Evolutionary conservation across 768 basidiomycete species (phyloP), one percentile per base, ranked within the genome.

Genomic region (Podaxis sp.): DNA sequence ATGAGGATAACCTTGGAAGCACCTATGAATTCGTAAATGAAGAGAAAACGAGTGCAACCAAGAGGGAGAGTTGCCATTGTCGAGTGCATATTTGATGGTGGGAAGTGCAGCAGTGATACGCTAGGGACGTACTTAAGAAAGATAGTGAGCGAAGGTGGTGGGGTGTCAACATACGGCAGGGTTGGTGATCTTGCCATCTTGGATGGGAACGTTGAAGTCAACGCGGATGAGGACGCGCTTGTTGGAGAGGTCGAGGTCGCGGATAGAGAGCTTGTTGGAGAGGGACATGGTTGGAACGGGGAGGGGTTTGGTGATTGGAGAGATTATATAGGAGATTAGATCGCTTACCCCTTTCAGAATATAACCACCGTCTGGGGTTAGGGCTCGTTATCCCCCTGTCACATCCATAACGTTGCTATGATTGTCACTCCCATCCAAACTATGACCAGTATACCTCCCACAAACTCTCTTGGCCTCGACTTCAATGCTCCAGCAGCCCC

Each of bases 61-160:
- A 27, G 10, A 46, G 44, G 66, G 4, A 5, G 48, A 87, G 67
- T 47, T 56, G 71, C 95, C 93, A 63, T 91, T 82, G 25, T 93
- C 87, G 63, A 98, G 80, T 14, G 96, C 94, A 77, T 95, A 94
- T 74, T 90, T 85, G 71, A 99, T 91, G 48, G 96, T 98, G 28
- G 96, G 96, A 61, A 98, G 79, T 35, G 96, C 96, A 28, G 95
- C 96, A 52, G 95, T 90, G 77, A 99, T 96, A 74, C 96, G 91
- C 96, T 98, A 71, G 58, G 62, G 44, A 63, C 47, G 18, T 25
- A 23, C 61, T 65, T 67, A 16, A 65, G 63, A 51, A 63, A 42
- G 38, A 61, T 46, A 54, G 61, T 44, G 55, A 47, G 61, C 57
- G 46, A 38, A 54, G 62, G 67, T 40, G 47, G 53, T 42, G 59